Base-by-base conservation (phyloP, 2,329 filamentous ascomycete genomes). In the Podosphaera xanthii region DNA sequence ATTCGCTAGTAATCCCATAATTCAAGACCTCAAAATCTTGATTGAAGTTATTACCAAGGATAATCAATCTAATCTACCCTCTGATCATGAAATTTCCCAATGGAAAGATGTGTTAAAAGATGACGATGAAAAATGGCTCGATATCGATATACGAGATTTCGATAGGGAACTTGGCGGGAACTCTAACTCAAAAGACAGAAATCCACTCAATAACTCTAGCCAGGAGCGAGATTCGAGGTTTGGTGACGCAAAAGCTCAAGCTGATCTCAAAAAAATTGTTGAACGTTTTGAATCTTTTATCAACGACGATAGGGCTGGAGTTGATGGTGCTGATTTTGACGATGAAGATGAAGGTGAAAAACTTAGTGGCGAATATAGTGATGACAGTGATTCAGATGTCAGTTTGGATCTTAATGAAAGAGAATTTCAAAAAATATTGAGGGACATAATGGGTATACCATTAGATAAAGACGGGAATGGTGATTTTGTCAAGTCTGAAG, bases 221-320 rank as follows among this genome's bases (percentile, higher is more conserved):
- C 65, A 67, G 35, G 65, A 67, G 48, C 57, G 62, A 6, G 63
- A 63, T n/a, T 63, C 67, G 53, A 76, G 75, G 0, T 82, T 87
- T 67, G 85, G 84, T 1, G 82, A 89, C 67, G 73, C 77, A 3
- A 75, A 75, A 33, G 79, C 83, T 0, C 82, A 90, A 66, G 81
- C 82, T 3, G 85, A 95, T 68, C 74, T 98, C 31, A 83, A 85
- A 59, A 91, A 91, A 67, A 95, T 97, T 69, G 92, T 98, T 0
- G 84, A 86, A 54, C 81, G 88, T n/a, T 97, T 98, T 67, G 89
- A 96, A 67, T 76, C 85, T 10, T 97, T 98, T 65, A 71, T 98
- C 53, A 87, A 94, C 59, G 87, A 97, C 65, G 86, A 94, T 9
- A 78, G 77, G 53, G 88, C 89, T 0, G 90, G 86, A 0, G 70